These are phyloP conservation scores for Areca catechu DNA, from an alignment of 176 grass and related monocot genomes.

Conservation along the genomic window DNA sequence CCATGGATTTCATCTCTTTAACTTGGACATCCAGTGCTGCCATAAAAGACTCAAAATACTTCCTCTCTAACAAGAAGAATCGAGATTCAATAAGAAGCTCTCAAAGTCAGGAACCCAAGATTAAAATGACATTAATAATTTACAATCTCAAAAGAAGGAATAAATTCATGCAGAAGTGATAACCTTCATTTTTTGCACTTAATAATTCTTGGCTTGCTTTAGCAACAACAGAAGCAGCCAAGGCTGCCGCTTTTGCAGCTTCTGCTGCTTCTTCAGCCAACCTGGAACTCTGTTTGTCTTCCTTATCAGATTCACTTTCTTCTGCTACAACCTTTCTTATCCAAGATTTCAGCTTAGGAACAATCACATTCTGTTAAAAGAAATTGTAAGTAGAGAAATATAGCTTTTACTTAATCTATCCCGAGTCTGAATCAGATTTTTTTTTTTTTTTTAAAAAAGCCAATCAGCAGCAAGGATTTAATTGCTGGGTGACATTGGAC, in stretches of 20 bases:
- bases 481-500: no score
- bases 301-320: slow-evolving; percentile 47
- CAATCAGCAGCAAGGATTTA: no score
- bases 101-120: no score
- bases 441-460: no score
- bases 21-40: slow-evolving; percentile 65
- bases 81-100: background rate
- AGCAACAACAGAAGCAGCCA: slow-evolving; percentile 55
- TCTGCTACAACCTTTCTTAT: slow-evolving; percentile 47
- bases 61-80: slow-evolving; percentile 42
- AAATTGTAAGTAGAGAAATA: slow-evolving; percentile 2
- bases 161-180: background rate
- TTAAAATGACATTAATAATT: no score
- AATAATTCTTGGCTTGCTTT: slow-evolving; percentile 74
- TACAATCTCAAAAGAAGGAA: no score
- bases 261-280: slow-evolving; percentile 65
- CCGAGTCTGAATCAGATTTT: no score
- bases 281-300: slow-evolving; percentile 39
- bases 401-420: no score
- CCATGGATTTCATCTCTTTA: slow-evolving; percentile 71
- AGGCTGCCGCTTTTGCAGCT: slow-evolving; percentile 57
- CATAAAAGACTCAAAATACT: slow-evolving; percentile 60
- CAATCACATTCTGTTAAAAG: slow-evolving; percentile 50
- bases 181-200: slow-evolving; percentile 76
- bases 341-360: slow-evolving; percentile 69